Evolutionary conservation across 345 rosid genomes (phyloP), one percentile per base, ranked within the genome.

Genomic region (Arabis alpina): DNA sequence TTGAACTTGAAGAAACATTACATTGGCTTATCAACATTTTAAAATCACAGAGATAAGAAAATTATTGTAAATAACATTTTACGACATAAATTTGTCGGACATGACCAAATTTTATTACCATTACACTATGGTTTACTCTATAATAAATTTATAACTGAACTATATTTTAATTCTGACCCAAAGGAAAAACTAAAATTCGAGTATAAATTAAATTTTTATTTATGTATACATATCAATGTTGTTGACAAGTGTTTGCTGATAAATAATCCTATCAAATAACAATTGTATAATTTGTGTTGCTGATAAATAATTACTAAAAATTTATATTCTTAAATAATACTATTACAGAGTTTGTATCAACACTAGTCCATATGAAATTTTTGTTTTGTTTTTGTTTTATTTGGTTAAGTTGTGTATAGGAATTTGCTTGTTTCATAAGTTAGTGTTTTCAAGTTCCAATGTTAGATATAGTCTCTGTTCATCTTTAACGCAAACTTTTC

Each of bases 381-480:
- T 32, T 32, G 6, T 32, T 10, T 15, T 32, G 1, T 47, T 32
- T 10, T 15, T 32, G 1, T 47, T 10, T 4, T 24, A 16, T 6
- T 4, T 8, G 42, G 25, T n/a, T 64, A 41, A 14, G 6, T 27
- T 19, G 32, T 68, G 11, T 45, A 13, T 24, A 8, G 28, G 28
- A 37, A n/a, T 45, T 69, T 25, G 30, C 41, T 48, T 24, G 47
- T 49, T 13, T 51, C 58, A 14, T 23, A 66, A 66, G 25, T 10
- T 53, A 15, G 62, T 53, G 54, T n/a, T 61, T 45, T 13, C 75
- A 45, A 71, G 68, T 61, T 61, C 55, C 61, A 61, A 71, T 42
- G 61, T 52, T 41, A 32, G 68, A 23, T 61, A 52, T 52, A 16
- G 13, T 61, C 27, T 52, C 7, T 60, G 60, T 60, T 61, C 53